Base-by-base conservation (phyloP, 495 filamentous ascomycete genomes). In the Platismatia glauca region DNA sequence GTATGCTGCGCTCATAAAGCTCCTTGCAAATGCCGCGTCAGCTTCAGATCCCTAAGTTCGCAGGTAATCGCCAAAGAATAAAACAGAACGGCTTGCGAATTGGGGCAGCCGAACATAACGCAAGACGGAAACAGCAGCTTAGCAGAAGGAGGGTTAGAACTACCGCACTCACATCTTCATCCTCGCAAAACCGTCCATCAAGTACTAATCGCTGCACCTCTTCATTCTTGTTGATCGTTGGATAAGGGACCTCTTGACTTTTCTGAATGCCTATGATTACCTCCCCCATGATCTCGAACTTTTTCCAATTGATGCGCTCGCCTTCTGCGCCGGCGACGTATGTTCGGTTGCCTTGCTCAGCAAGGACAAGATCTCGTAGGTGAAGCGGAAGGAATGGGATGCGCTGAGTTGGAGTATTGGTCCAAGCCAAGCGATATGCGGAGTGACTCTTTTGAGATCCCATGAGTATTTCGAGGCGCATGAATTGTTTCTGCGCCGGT, bases 301-400 rank as follows among this genome's bases (percentile, higher is more conserved):
- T 98, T 76, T 88, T 91, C 94, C 94, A 98, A 70, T 97, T 97
- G 69, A 98, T 90, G 46, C 89, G 80, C 62, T 88, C 85, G 22
- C 78, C 80, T 62, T 87, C 84, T 57, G 75, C 78, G 29, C 87
- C 82, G 27, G 85, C 86, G 13, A 96, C 77, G 70, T 95, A 92
- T 16, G 94, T 97, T 64, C 81, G 81, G 72, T 94, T 97, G 29
- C 94, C 94, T 74, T 95, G 89, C 71, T 95, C 90, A 7, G 94
- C 94, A 24, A 88, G 87, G 8, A 96, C 90, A 35, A 98, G 78
- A 74, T 98, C 94, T 41, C 91, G 82, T 31, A 88, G 82, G 71
- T 93, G 91, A 55, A 98, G 77, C n/a, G 95, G 93, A 53, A 97
- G 82, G 72, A 95, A 97, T 13, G 94, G 95, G 43, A 98, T 97